These are phyloP conservation scores for Eryngium alpinum DNA, from an alignment of 140 eudicot genomes.

Conservation along the genomic window DNA sequence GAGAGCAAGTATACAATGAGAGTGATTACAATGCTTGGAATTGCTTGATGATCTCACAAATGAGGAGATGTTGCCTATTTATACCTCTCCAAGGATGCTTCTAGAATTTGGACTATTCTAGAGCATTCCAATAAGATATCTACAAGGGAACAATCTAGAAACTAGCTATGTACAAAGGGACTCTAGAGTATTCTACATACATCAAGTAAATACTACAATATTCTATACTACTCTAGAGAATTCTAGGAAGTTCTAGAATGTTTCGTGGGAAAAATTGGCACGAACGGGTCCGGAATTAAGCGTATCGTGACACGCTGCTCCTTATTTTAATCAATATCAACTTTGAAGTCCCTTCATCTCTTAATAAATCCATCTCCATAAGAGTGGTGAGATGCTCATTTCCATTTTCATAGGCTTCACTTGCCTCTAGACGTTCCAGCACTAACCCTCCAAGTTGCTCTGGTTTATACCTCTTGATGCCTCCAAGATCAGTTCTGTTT, in stretches of 20 bases:
- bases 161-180: not conserved
- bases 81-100: not conserved
- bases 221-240: not conserved
- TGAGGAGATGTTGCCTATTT: not conserved
- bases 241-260: not conserved
- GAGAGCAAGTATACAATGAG: not conserved
- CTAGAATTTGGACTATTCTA: not conserved
- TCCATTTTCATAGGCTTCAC: no score
- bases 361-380: no score
- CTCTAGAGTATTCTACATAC: not conserved
- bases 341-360: no score
- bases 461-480: no score
- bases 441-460: no score
- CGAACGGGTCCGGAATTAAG: no score
- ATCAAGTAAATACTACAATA: not conserved
- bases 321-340: no score
- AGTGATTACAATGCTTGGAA: not conserved
- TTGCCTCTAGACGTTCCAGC: no score
- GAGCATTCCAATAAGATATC: not conserved
- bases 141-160: not conserved
- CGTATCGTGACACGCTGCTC: no score
- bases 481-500: no score
- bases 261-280: not conserved
- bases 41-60: not conserved
- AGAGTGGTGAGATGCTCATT: no score